Percentiles rank a stretch among this genome's conserved stretches.
Evolutionary conservation across 345 rosid species (phyloP).

Genomic region (Limnanthes douglasii): DNA sequence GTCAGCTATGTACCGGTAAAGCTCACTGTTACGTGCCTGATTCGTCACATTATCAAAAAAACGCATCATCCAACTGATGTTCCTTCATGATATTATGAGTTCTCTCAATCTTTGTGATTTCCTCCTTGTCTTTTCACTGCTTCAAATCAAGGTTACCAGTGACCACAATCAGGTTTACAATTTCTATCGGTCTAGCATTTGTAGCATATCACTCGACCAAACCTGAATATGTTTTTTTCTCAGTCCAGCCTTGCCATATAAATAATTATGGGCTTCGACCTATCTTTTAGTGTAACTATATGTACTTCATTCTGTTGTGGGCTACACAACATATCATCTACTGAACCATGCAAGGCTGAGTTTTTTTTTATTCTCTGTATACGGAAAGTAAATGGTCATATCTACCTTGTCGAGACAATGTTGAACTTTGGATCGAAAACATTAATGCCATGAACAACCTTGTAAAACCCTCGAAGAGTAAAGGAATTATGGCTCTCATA

Average conservation of each 20-base stretch:
- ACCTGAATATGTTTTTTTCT: conserved; percentile 83
- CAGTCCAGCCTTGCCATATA: conserved; percentile 96
- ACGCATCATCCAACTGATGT: conserved; percentile 63
- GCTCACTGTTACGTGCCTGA: conserved; percentile 90
- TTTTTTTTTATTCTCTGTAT: conserved; percentile 36
- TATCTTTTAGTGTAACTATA: conserved; percentile 65
- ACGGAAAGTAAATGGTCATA: conserved; percentile 88
- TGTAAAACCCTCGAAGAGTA: conserved; percentile 84
- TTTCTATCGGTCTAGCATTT: conserved; percentile 53
- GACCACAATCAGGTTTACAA: conserved; percentile 77
- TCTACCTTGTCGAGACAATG: conserved; percentile 97
- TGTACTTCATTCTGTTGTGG: conserved; percentile 66
- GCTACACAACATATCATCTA: conserved; percentile 64
- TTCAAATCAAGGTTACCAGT: conserved; percentile 76
- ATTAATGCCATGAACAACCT: conserved; percentile 93
- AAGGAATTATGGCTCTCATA: conserved; percentile 90
- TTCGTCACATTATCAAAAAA: conserved; percentile 93
- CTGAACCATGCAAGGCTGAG: conserved; percentile 79
- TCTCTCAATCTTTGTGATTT: conserved; percentile 78
- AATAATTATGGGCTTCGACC: conserved; percentile 71
- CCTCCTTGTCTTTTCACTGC: conserved; percentile 86
- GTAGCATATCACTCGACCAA: conserved; percentile 76
- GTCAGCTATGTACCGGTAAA: conserved; percentile 86
- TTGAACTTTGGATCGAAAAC: conserved; percentile 98
- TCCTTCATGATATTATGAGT: conserved; percentile 53